Evolutionary conservation across 2,329 filamentous ascomycete genomes (phyloP).

Genomic region (Colletotrichum somersetense): DNA sequence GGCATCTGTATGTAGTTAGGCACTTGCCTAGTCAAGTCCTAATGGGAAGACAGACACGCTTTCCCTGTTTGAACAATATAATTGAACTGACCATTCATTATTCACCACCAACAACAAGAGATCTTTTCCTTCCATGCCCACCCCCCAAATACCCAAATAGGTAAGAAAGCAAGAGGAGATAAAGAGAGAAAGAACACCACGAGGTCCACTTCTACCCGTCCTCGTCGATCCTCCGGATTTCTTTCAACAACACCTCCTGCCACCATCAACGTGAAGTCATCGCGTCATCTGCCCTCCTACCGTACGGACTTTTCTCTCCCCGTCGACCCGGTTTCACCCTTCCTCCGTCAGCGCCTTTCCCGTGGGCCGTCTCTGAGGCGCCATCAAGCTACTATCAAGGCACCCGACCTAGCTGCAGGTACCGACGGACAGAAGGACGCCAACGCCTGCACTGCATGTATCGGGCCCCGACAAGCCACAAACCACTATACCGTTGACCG

Average conservation of each 20-base stretch:
- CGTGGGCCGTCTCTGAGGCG: not conserved
- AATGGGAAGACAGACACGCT: too few species aligned
- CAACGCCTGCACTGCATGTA: not conserved
- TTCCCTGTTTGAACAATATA: too few species aligned
- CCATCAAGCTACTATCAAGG: not conserved
- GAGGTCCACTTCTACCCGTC: constrained; percentile 3
- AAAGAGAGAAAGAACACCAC: not conserved
- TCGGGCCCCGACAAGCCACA: not conserved
- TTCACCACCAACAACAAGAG: too few species aligned
- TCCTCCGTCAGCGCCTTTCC: not conserved
- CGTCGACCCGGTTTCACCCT: not conserved
- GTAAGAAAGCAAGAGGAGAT: not conserved
- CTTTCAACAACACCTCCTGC: constrained; percentile 10
- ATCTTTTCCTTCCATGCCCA: not conserved
- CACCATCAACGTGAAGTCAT: not conserved
- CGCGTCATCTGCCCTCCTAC: not conserved
- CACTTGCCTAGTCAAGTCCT: too few species aligned
- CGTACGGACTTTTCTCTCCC: not conserved
- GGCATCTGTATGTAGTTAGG: not conserved
- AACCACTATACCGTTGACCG: constrained; percentile 9
- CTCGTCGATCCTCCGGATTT: constrained; percentile 11
- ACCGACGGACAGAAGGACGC: constrained; percentile 12
- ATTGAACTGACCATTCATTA: too few species aligned
- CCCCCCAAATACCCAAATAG: not conserved
- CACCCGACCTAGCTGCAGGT: constrained; percentile 7